These are phyloP conservation scores for Dalechampia spathulata DNA, from an alignment of 441 rosid genomes.

Conservation along the genomic window DNA sequence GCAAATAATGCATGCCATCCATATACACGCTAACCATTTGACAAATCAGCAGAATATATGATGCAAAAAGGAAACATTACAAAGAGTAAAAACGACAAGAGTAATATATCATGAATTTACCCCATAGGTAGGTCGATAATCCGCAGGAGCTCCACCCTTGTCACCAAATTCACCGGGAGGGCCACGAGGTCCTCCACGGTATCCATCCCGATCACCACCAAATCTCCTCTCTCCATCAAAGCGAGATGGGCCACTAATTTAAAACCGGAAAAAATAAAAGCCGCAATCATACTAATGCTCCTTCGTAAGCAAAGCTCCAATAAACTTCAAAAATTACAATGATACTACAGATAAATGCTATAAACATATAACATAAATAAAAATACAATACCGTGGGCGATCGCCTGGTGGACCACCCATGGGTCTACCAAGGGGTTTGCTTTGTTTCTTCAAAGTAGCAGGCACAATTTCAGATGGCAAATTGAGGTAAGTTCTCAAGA, in stretches of 20 bases:
- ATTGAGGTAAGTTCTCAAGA: constrained; percentile 70
- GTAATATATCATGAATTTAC: constrained; percentile 33
- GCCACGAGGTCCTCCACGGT: constrained; percentile 77
- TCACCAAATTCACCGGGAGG: constrained; percentile 79
- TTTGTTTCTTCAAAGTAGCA: constrained; percentile 83
- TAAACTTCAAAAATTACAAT: too few species aligned
- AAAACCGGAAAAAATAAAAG: neutral
- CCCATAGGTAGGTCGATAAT: constrained; percentile 81
- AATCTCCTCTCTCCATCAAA: constrained; percentile 91
- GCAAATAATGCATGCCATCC: too few species aligned
- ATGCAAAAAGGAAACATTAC: too few species aligned
- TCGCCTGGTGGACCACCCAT: constrained; percentile 76
- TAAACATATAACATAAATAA: too few species aligned
- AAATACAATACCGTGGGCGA: constrained; percentile 92
- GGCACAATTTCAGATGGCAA: constrained; percentile 95
- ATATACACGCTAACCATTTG: too few species aligned
- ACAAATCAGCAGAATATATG: too few species aligned
- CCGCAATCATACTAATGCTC: neutral
- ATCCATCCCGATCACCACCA: constrained; percentile 87
- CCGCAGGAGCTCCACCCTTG: constrained; percentile 93
- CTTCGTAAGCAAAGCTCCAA: neutral
- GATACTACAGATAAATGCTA: too few species aligned
- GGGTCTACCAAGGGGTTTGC: constrained; percentile 64
- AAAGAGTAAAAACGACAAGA: too few species aligned
- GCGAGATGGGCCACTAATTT: constrained; percentile 71